phyloP scores from a whole-genome alignment of 1,139 yeast species.

The Hansenula lynferdii region DNA sequence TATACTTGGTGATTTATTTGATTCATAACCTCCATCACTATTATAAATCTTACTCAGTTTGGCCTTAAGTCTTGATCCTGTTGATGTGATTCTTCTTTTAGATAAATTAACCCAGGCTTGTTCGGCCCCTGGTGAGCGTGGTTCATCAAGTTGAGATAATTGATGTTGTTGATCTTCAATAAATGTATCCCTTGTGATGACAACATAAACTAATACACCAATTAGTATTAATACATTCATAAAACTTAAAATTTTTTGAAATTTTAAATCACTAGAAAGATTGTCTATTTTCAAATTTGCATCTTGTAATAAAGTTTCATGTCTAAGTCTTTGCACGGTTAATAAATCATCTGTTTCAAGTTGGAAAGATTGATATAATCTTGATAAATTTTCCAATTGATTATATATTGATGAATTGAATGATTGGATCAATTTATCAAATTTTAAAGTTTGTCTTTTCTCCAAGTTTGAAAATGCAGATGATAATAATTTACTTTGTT shows the following conservation, averaged over 20 bases:
- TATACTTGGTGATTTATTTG: constrained; percentile 8
- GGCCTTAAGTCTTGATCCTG: constrained; percentile 10
- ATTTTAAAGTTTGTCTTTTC: constrained; percentile 51
- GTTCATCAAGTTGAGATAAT: neutral
- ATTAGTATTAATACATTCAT: constrained; percentile 50
- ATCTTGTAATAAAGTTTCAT: constrained; percentile 33
- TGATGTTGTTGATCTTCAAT: constrained; percentile 13
- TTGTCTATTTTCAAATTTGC: constrained; percentile 31
- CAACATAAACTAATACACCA: constrained; percentile 51
- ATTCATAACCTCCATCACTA: constrained; percentile 8
- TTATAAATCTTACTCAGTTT: constrained; percentile 12
- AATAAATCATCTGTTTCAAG: constrained; percentile 33
- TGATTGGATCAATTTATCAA: constrained; percentile 50
- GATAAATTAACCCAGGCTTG: constrained; percentile 5
- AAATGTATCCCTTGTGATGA: constrained; percentile 50
- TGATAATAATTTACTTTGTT: constrained; percentile 72
- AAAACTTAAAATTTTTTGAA: constrained; percentile 51
- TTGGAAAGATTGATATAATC: constrained; percentile 23
- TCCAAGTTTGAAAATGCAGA: constrained; percentile 70
- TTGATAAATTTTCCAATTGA: constrained; percentile 34
- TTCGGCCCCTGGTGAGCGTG: neutral
- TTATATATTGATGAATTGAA: constrained; percentile 54
- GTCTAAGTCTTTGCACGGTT: constrained; percentile 30
- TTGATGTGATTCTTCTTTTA: constrained; percentile 9
- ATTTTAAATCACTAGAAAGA: constrained; percentile 44